A percentile compares a stretch with the other conserved stretches of the same genome.
Evolutionary conservation across 2,329 filamentous ascomycete species (phyloP).

Genomic region (Aspergillus spinulosporus): DNA sequence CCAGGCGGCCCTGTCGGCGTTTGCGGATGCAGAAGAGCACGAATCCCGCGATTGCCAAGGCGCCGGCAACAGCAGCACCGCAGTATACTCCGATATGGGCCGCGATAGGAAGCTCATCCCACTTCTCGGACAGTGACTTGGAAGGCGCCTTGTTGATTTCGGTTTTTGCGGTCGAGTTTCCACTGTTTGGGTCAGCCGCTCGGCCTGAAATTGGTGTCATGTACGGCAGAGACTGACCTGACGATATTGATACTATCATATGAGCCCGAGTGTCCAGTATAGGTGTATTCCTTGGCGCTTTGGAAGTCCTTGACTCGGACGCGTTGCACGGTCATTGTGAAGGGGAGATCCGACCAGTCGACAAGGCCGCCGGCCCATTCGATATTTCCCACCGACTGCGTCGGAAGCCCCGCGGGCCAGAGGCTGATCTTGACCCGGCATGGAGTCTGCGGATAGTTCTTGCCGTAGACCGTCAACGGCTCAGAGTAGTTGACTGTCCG

Average conservation of each 20-base stretch:
- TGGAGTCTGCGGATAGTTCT: background rate
- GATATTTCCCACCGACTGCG: background rate
- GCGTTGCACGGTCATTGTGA: background rate
- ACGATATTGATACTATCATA: background rate
- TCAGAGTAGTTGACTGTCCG: background rate
- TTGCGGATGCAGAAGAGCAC: background rate
- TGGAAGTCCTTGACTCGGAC: background rate
- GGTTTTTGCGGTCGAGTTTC: background rate
- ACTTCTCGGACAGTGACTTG: background rate
- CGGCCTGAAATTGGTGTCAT: no score
- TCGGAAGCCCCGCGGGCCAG: background rate
- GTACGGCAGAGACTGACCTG: background rate
- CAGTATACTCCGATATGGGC: background rate
- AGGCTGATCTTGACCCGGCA: background rate
- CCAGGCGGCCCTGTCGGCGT: background rate
- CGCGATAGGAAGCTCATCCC: background rate
- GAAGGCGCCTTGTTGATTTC: background rate
- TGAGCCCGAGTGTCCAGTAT: background rate
- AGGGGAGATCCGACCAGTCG: background rate
- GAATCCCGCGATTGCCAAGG: background rate
- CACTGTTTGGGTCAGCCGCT: background rate
- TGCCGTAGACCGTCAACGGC: background rate
- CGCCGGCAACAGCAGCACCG: background rate
- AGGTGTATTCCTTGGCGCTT: background rate
- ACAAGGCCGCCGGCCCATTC: background rate